These are phyloP conservation scores for Trametes pubescens DNA, from an alignment of 1,284 basidiomycete species.

Conservation along the genomic window DNA sequence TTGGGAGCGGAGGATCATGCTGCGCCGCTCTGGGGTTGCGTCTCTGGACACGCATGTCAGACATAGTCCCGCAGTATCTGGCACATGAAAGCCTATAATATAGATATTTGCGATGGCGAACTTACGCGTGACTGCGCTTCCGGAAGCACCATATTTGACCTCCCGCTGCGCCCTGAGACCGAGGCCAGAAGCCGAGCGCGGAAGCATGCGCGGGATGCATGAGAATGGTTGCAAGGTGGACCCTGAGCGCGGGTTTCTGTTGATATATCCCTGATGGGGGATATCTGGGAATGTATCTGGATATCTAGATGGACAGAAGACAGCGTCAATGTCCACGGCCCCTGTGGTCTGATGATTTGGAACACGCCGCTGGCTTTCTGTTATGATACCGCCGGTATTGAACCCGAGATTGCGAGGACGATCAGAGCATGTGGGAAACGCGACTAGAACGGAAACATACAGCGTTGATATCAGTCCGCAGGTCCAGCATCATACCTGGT, in stretches of 20 bases:
- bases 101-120: slow-evolving; percentile 6
- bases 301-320: slow-evolving; percentile 27
- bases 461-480: slow-evolving; percentile 10
- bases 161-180: slow-evolving; percentile 20
- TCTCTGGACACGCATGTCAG: slow-evolving; percentile 11
- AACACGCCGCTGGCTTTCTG: slow-evolving; percentile 26
- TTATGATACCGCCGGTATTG: slow-evolving; percentile 28
- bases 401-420: slow-evolving; percentile 27
- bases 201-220: slow-evolving; percentile 20
- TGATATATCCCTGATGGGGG: slow-evolving; percentile 19
- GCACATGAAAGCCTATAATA: slow-evolving; percentile 16
- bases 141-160: slow-evolving; percentile 22
- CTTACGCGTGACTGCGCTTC: slow-evolving; percentile 25
- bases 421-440: slow-evolving; percentile 29
- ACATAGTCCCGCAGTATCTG: background rate
- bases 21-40: slow-evolving; percentile 14
- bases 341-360: slow-evolving; percentile 24
- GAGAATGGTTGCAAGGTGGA: slow-evolving; percentile 27
- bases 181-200: slow-evolving; percentile 21
- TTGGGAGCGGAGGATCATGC: slow-evolving; percentile 21
- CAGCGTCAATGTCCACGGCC: slow-evolving; percentile 20
- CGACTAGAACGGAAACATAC: slow-evolving; percentile 12
- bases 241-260: slow-evolving; percentile 21
- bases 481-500: slow-evolving; percentile 1
- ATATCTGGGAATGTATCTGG: slow-evolving; percentile 21